Conservation (phyloP, 345 rosid genomes). For the Luvunga scandens region DNA sequence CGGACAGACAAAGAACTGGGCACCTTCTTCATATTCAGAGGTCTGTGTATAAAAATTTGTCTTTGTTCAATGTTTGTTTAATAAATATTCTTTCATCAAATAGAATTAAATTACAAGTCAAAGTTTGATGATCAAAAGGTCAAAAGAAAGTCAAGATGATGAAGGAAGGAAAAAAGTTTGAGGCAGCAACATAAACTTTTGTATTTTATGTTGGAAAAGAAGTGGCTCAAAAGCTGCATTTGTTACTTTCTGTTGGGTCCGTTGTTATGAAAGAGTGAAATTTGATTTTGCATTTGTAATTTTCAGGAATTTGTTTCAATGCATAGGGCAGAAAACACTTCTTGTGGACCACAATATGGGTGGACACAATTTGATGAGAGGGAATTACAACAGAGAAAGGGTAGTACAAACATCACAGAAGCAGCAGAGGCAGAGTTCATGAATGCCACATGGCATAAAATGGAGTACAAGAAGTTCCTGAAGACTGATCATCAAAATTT, state of each 20-base stretch:
- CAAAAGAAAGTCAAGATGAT: slow-evolving; percentile 20
- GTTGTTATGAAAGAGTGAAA: slow-evolving; percentile 11
- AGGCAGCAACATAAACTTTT: slow-evolving; percentile 11
- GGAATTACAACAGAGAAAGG: slow-evolving; percentile 23
- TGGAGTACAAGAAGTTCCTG: background rate
- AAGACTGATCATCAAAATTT: slow-evolving; percentile 3
- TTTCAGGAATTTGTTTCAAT: slow-evolving; percentile 23
- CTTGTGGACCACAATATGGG: slow-evolving; percentile 15
- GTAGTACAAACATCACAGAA: background rate
- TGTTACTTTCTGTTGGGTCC: slow-evolving; percentile 29
- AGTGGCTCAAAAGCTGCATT: slow-evolving; percentile 31
- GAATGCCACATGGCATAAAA: slow-evolving; percentile 23
- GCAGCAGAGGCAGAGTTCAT: background rate
- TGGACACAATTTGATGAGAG: slow-evolving; percentile 31
- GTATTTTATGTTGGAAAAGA: slow-evolving; percentile 26
- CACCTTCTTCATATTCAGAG: slow-evolving; percentile 34
- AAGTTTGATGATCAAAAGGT: slow-evolving; percentile 11
- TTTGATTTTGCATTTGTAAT: background rate
- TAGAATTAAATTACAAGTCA: background rate
- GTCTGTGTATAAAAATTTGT: slow-evolving; percentile 22
- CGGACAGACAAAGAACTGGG: slow-evolving; percentile 42
- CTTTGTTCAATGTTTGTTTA: slow-evolving; percentile 9
- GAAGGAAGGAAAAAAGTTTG: background rate
- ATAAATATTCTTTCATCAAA: background rate
- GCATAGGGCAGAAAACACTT: slow-evolving; percentile 22